Evolutionary conservation across 116 monocot species (phyloP), one percentile per base, ranked within the genome.

Genomic region (Papilionanthe hybrid): DNA sequence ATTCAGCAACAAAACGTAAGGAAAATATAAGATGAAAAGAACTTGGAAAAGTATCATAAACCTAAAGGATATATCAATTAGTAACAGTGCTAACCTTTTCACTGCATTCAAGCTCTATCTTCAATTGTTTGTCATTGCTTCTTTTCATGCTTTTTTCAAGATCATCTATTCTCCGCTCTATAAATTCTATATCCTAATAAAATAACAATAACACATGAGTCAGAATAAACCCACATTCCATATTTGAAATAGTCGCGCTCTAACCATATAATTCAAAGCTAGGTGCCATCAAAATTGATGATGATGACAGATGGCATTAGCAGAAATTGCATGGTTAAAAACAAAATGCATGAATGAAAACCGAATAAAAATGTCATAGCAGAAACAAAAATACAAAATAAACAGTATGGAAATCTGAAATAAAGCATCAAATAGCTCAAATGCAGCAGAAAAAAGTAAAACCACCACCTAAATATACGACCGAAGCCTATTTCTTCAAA

Each of bases 111-210:
- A 83, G 93, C 74, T 95, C 95, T 78, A 93, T 83, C 86, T 95
- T 99, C n/a, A 99, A 85, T 30, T 95, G 95, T 80, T 99, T 93
- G 78, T 99, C 95, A 80, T 99, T 99, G 88, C 99, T 99, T 79
- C 99, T 90, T 84, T 95, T 99, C 99, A 99, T 99, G 81, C 91
- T 90, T 83, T 99, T 99, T 75, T 99, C 93, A 82, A 99, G 85
- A 87, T 99, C 99, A 32, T 95, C 95, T 76, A 95, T 48, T 81
- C 82, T 99, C 77, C 79, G 90, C 28, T 95, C 89, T 76, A 95
- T 83, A 81, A 93, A 95, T 81, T 99, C 95, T 42, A 99, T 7
- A 91, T 99, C 99, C 99, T 99, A 82, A 4, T 79, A 78, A 78
- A 78, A 80, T 58, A 53, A 76, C 19, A 75, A 42, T 42, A 53